phyloP scores from a whole-genome alignment of 75 land plant genomes.

The Ceratopteris richardii region DNA sequence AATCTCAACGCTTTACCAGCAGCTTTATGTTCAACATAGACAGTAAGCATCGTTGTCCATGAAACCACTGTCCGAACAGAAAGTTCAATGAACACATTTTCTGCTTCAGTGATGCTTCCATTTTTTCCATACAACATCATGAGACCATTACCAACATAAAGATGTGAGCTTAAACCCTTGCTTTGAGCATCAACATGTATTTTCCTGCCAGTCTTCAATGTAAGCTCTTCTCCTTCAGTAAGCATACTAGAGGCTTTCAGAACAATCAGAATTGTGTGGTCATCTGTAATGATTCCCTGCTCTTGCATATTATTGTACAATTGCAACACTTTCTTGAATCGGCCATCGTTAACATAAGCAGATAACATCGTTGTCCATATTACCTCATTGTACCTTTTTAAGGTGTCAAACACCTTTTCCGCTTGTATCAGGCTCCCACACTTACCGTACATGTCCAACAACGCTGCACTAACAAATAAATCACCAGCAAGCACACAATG shows the following conservation, averaged over 20 bases:
- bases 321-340: not conserved
- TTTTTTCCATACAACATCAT: not conserved
- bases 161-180: no score
- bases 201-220: no score
- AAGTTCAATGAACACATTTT: not conserved
- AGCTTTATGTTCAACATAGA: not conserved
- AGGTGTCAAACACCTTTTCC: not conserved
- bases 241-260: no score
- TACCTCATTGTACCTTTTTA: conserved; percentile 3
- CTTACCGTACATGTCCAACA: not conserved
- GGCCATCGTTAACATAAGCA: not conserved
- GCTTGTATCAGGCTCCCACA: not conserved
- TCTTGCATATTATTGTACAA: not conserved
- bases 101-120: not conserved
- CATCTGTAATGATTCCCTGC: no score
- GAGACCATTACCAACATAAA: not conserved
- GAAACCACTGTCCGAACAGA: not conserved
- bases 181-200: no score
- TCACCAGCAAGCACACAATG: not conserved
- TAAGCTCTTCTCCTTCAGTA: no score
- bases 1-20: not conserved
- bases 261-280: no score
- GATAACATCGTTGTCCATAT: conserved; percentile 1
- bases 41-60: not conserved
- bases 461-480: not conserved